Evolutionary conservation across 371 early-diverging fungal species (phyloP).

Genomic region (Mucor plumbeus): DNA sequence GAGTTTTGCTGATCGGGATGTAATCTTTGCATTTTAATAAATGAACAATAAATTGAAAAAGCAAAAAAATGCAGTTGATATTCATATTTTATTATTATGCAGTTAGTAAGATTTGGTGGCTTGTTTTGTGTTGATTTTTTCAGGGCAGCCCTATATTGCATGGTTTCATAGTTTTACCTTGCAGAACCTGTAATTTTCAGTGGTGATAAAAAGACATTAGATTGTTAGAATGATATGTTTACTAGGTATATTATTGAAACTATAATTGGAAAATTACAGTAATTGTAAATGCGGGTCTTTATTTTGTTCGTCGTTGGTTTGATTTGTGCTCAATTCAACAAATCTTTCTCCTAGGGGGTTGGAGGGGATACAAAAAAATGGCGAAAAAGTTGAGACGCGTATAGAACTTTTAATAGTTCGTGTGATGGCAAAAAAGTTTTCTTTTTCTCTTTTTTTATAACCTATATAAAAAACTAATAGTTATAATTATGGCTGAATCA

Average conservation of each 20-base stretch:
- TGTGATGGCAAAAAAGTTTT: background rate
- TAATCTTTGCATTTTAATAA: slow-evolving; percentile 20
- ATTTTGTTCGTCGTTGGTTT: background rate
- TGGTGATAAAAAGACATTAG: background rate
- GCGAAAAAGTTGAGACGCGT: background rate
- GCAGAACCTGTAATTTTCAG: background rate
- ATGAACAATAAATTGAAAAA: background rate
- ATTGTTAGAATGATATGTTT: background rate
- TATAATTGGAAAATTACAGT: background rate
- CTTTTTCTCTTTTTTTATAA: background rate
- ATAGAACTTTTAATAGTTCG: background rate
- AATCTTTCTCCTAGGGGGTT: background rate
- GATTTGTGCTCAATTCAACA: background rate
- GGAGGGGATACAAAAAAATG: no score
- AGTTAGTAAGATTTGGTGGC: background rate
- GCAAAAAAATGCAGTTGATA: slow-evolving; percentile 10
- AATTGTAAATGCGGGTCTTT: background rate
- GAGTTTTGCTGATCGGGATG: slow-evolving; percentile 38
- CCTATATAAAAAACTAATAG: no score
- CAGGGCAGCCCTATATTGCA: background rate
- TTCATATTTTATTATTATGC: background rate
- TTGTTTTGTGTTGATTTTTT: slow-evolving; percentile 1
- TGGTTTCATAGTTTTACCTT: background rate
- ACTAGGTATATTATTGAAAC: background rate
- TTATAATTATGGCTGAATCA: background rate